Base-by-base conservation (phyloP, 2,329 filamentous ascomycete genomes). In the Tolypocladium album region DNA sequence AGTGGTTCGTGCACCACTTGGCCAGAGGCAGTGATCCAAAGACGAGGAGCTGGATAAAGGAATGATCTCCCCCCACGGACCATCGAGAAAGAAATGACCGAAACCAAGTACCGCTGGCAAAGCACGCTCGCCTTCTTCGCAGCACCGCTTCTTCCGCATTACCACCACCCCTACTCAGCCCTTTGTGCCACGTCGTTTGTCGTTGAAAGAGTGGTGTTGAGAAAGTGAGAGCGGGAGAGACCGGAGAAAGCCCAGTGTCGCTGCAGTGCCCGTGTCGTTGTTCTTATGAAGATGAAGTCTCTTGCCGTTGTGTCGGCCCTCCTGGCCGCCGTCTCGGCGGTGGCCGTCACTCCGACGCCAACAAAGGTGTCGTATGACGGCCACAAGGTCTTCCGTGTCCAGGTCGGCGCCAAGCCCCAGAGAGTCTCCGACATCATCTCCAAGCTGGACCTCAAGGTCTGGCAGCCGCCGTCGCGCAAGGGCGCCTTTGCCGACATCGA, bases 301-400 rank as follows among this genome's bases (percentile, higher is more conserved):
- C 15, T 63, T 24, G n/a, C 61, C 38, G 27, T 63, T 9, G 45
- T 66, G 20, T 58, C 63, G 15, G 57, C 58, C n/a, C 58, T 67
- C 17, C 27, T 65, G 52, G 63, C 64, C 38, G 59, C 61, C 36
- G 64, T 61, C 40, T 56, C 62, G 31, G 60, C 63, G 22, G 62
- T 58, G 12, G 60, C 59, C n/a, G 59, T 47, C 12, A 7, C 60
- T 38, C 59, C 60, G 6, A 58, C 58, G 50, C 34, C 56, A 12
- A 39, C 59, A 20, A 61, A 60, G 40, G 67, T 75, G 6, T 73
- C 72, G 0, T 80, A 79, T 60, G 68, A 75, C 58, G 76, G 77
- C 4, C 76, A 75, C 69, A 76, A 78, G 62, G 76, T 77, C n/a
- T 73, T 75, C 58, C 75, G 76, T 24, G 66, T 79, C n/a, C 67